A percentile compares a stretch with the other conserved stretches of the same genome.
phyloP scores from a whole-genome alignment of 2,329 filamentous ascomycete species.

The Microascus cirrosus region DNA sequence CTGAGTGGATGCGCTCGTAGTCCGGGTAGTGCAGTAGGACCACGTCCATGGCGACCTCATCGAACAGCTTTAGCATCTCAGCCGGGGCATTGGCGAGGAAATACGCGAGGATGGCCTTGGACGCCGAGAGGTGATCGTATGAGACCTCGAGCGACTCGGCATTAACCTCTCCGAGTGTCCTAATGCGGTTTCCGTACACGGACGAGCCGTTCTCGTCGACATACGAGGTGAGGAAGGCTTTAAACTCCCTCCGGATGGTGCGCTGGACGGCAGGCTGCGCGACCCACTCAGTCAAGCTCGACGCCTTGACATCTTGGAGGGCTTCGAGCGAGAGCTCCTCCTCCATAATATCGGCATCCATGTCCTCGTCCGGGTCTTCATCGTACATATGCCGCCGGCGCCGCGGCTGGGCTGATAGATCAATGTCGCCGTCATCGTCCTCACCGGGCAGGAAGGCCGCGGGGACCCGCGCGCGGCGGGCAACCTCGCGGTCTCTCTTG shows the following conservation, averaged over 20 bases:
- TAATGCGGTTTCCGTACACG: slow-evolving; percentile 88
- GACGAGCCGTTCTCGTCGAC: slow-evolving; percentile 82
- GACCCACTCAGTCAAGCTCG: slow-evolving; percentile 92
- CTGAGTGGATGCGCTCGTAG: slow-evolving; percentile 93
- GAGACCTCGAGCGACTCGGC: slow-evolving; percentile 94
- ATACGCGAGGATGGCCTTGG: slow-evolving; percentile 89
- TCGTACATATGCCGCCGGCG: slow-evolving; percentile 85
- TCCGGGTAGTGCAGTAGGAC: slow-evolving; percentile 93
- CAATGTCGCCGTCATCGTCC: slow-evolving; percentile 73
- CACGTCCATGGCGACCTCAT: slow-evolving; percentile 93
- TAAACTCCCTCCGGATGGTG: slow-evolving; percentile 94
- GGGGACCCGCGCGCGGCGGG: slow-evolving; percentile 55
- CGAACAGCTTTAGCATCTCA: slow-evolving; percentile 94
- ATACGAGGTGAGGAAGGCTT: slow-evolving; percentile 92
- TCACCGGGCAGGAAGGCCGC: slow-evolving; percentile 69
- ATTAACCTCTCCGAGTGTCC: slow-evolving; percentile 93
- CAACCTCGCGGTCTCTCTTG: slow-evolving; percentile 62
- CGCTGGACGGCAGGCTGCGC: slow-evolving; percentile 79
- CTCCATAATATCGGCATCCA: slow-evolving; percentile 89
- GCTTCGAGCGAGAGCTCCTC: slow-evolving; percentile 90
- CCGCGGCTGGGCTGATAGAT: slow-evolving; percentile 76
- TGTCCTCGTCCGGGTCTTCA: slow-evolving; percentile 84
- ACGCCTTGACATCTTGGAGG: slow-evolving; percentile 83
- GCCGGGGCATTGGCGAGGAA: slow-evolving; percentile 91
- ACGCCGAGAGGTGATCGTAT: slow-evolving; percentile 80